Evolutionary conservation across 2,329 filamentous ascomycete species (phyloP).

Genomic region (Aureobasidium sp.): DNA sequence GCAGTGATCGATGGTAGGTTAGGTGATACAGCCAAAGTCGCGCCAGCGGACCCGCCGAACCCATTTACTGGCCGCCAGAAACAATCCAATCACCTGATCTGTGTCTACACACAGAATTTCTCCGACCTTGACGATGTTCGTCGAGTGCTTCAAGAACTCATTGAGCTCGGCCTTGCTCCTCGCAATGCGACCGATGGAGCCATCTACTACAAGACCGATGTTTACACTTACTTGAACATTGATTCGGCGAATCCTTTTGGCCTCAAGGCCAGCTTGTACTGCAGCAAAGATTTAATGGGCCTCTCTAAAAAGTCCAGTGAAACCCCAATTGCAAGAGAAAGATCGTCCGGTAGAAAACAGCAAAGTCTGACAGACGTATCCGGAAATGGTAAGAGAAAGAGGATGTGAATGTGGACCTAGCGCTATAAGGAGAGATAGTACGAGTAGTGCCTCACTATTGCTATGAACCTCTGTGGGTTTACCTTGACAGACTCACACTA

Average conservation of each 20-base stretch:
- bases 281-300: constrained; percentile 31
- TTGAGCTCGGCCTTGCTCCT: constrained; percentile 53
- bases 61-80: constrained; percentile 36
- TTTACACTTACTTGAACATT: constrained; percentile 42
- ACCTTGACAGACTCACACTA: too few relatives aligned
- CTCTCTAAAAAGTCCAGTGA: neutral
- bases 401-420: neutral
- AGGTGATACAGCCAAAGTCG: constrained; percentile 67
- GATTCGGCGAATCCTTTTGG: constrained; percentile 35
- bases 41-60: constrained; percentile 41
- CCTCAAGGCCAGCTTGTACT: constrained; percentile 38
- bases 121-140: constrained; percentile 60
- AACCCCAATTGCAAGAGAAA: neutral
- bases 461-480: too few relatives aligned
- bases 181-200: constrained; percentile 30
- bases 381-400: neutral
- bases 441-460: neutral
- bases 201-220: constrained; percentile 74
- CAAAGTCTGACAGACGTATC: neutral
- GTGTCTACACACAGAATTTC: constrained; percentile 73
- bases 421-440: too few relatives aligned
- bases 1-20: constrained; percentile 63
- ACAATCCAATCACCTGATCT: constrained; percentile 48
- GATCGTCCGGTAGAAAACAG: neutral
- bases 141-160: constrained; percentile 47